Evolutionary conservation across 371 early-diverging fungal genomes (phyloP), one percentile per base, ranked within the genome.

Genomic region (Rhizopus microsporus): DNA sequence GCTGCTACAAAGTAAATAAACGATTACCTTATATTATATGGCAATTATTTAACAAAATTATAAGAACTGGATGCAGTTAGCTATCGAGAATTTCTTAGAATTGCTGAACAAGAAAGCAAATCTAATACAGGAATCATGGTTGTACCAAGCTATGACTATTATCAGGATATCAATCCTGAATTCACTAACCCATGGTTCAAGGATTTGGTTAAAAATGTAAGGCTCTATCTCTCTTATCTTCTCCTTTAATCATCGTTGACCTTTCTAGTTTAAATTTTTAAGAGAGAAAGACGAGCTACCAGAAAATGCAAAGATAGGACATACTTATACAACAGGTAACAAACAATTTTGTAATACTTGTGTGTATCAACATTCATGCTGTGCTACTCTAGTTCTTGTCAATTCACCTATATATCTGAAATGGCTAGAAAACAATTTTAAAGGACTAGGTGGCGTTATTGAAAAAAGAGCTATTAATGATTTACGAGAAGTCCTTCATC

Each of bases 401-500:
- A 85, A 87, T 57, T 71, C 81, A 2, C 82, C 79, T 0, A 74
- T 81, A 38, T 92, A 92, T 65, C 56, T 92, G 13, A 42, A 59
- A 29, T 92, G 87, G 87, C 73, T 92, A 13, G 52, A 68, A 7
- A 57, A 62, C 29, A 70, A 81, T 52, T 85, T 90, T 58, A 59
- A 62, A 42, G 30, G 53, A 5, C 57, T 63, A 0, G 91, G 91
- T 12, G 92, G 90, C 0, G 59, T 34, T 29, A 59, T 83, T 5
- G 60, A 75, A 23, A 70, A 71, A 7, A 59, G 65, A 9, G 54
- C 67, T 3, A 47, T 91, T 9, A 48, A 58, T 0, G 76, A 85
- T 62, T 71, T 91, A 7, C 60, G 71, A 17, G 88, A 91, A 33
- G 56, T 49, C 13, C 12, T 55, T 30, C 2, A 30, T 6, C 7